Conservation (phyloP, 2,329 filamentous ascomycete genomes). For the Epichloe coenophiala region DNA sequence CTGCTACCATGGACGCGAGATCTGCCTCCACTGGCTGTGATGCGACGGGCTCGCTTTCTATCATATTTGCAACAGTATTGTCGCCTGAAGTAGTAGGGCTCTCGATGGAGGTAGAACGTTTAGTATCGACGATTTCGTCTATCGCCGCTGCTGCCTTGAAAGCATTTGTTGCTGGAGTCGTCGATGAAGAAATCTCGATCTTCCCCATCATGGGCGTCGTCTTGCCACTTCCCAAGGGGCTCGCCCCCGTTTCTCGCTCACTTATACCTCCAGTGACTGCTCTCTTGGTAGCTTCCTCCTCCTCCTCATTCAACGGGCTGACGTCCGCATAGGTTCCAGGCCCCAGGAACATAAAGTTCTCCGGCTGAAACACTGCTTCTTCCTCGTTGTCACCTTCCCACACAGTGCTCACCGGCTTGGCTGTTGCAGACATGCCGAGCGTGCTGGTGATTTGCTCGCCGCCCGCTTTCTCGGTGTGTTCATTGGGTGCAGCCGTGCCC, state of each 20-base stretch:
- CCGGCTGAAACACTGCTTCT: slow-evolving; percentile 34
- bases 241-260: slow-evolving; percentile 12
- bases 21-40: slow-evolving; percentile 1
- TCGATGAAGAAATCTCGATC: slow-evolving; percentile 6
- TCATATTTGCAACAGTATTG: background rate
- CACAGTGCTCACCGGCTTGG: slow-evolving; percentile 18
- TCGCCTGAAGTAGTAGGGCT: background rate
- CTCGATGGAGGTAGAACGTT: background rate
- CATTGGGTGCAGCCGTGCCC: slow-evolving; percentile 5
- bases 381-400: slow-evolving; percentile 20
- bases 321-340: slow-evolving; percentile 32
- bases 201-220: slow-evolving; percentile 15
- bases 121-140: background rate
- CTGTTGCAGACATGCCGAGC: slow-evolving; percentile 20
- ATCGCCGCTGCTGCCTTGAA: background rate
- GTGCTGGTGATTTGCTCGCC: slow-evolving; percentile 4
- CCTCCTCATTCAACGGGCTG: slow-evolving; percentile 28
- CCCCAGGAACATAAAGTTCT: slow-evolving; percentile 39
- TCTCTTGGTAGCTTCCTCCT: slow-evolving; percentile 15
- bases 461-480: background rate
- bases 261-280: slow-evolving; percentile 11
- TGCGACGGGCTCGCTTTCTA: slow-evolving; percentile 6
- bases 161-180: background rate
- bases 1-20: background rate
- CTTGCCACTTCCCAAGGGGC: slow-evolving; percentile 15